A percentile compares a stretch with the other conserved stretches of the same genome.
phyloP scores from a whole-genome alignment of 1,139 yeast species.

The Dujonia santamariae region DNA sequence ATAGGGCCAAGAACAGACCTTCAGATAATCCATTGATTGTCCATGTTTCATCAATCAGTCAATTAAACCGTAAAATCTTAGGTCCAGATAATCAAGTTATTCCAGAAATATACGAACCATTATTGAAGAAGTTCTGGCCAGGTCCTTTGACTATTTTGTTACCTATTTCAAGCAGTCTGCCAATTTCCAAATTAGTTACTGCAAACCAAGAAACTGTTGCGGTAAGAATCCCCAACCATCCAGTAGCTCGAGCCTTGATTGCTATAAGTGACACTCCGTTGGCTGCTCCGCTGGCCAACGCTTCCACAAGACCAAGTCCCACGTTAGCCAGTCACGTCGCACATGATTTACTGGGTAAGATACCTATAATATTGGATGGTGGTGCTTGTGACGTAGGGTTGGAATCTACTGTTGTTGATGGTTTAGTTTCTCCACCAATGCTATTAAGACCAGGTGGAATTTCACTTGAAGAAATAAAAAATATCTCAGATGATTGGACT shows the following conservation, averaged over 20 bases:
- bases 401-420: slow-evolving; percentile 92
- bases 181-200: slow-evolving; percentile 73
- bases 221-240: slow-evolving; percentile 81
- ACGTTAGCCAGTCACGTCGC: slow-evolving; percentile 83
- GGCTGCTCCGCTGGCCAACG: slow-evolving; percentile 98
- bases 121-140: slow-evolving; percentile 82
- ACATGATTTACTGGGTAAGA: slow-evolving; percentile 71
- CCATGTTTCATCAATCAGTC: slow-evolving; percentile 77
- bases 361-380: slow-evolving; percentile 88
- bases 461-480: slow-evolving; percentile 67
- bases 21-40: slow-evolving; percentile 92
- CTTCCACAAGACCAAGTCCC: slow-evolving; percentile 93
- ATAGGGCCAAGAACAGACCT: slow-evolving; percentile 87
- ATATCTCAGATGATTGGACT: slow-evolving; percentile 69
- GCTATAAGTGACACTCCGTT: slow-evolving; percentile 84
- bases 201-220: slow-evolving; percentile 90
- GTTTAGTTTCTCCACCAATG: slow-evolving; percentile 80
- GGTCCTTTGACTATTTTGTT: slow-evolving; percentile 89
- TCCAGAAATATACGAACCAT: slow-evolving; percentile 62
- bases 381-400: slow-evolving; percentile 90
- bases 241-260: slow-evolving; percentile 87
- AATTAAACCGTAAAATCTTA: slow-evolving; percentile 56
- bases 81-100: slow-evolving; percentile 39
- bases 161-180: slow-evolving; percentile 50
- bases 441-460: slow-evolving; percentile 92